phyloP scores from a whole-genome alignment of 495 filamentous ascomycete genomes.

The Aspergillus conjunctus region DNA sequence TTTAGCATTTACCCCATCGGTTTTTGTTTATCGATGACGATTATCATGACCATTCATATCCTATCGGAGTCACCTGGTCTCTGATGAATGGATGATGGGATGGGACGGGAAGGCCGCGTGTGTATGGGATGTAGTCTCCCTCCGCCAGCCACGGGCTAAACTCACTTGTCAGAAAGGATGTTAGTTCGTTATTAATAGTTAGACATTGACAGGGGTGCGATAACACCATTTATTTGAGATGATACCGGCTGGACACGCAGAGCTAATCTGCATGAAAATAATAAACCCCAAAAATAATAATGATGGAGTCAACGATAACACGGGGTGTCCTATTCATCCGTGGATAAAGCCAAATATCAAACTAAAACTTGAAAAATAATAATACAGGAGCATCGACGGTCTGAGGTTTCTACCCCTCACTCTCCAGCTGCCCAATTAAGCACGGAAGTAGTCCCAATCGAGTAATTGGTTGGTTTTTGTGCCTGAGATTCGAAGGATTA shows the following conservation, averaged over 20 bases:
- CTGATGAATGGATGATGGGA: background rate
- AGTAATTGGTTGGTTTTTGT: too few relatives aligned
- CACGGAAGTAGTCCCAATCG: background rate
- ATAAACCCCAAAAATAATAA: background rate
- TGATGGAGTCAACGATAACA: background rate
- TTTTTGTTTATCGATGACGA: background rate
- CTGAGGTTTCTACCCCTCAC: background rate
- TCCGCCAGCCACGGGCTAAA: background rate
- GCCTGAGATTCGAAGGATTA: too few relatives aligned
- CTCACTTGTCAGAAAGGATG: background rate
- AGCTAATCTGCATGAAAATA: constrained; percentile 15
- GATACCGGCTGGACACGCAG: constrained; percentile 7
- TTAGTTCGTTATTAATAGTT: constrained; percentile 5
- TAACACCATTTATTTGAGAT: constrained; percentile 11
- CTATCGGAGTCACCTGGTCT: too few relatives aligned
- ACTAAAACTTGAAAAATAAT: background rate
- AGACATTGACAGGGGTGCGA: constrained; percentile 15
- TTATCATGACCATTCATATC: background rate
- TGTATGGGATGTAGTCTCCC: background rate
- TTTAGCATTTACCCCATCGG: background rate
- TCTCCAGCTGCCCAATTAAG: constrained; percentile 1
- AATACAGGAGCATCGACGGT: background rate
- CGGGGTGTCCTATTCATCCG: background rate
- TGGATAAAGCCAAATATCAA: background rate
- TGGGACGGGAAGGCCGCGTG: background rate